A percentile compares a stretch with the other conserved stretches of the same genome.
These are phyloP conservation scores for Cladosporium sp. DNA, from an alignment of 2,329 filamentous ascomycete species.

Conservation along the genomic window DNA sequence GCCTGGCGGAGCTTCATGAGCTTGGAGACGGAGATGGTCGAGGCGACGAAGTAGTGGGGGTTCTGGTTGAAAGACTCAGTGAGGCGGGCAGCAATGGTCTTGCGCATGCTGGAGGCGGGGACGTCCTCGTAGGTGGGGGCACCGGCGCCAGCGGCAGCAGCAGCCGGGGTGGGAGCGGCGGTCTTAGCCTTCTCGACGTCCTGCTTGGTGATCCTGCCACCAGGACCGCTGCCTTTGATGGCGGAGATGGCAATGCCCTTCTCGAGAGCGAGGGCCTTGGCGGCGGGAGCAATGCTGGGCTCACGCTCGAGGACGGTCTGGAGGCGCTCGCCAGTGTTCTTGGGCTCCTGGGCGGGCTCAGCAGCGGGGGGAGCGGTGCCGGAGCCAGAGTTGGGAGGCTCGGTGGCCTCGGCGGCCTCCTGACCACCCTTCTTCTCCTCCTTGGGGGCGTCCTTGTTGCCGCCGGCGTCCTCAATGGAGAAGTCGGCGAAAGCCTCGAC, in stretches of 20 bases:
- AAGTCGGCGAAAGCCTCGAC: conserved; percentile 85
- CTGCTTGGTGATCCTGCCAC: conserved; percentile 83
- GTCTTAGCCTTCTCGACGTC: conserved; percentile 86
- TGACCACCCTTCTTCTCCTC: conserved; percentile 59
- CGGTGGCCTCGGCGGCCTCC: conserved; percentile 56
- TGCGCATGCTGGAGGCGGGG: conserved; percentile 89
- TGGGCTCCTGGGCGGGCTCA: conserved; percentile 63
- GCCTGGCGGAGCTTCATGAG: conserved; percentile 93
- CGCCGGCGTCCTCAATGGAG: conserved; percentile 83
- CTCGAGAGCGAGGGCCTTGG: conserved; percentile 79
- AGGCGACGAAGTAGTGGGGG: conserved; percentile 97
- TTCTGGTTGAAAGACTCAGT: conserved; percentile 87
- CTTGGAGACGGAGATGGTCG: conserved; percentile 87
- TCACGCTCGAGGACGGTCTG: conserved; percentile 81
- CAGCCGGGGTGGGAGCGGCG: conserved; percentile 37
- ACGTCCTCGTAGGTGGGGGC: conserved; percentile 75
- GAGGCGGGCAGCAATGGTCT: conserved; percentile 91
- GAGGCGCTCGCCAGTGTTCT: conserved; percentile 70
- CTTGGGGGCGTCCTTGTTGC: conserved; percentile 64
- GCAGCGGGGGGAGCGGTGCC: conserved; percentile 49
- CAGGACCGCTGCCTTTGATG: conserved; percentile 82
- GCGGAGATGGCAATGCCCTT: conserved; percentile 71
- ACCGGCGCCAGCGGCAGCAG: conserved; percentile 47
- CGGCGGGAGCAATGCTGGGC: conserved; percentile 66
- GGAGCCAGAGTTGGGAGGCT: conserved; percentile 55